Evolutionary conservation across 2,329 filamentous ascomycete species (phyloP).

Genomic region (Mollisia scopiformis): DNA sequence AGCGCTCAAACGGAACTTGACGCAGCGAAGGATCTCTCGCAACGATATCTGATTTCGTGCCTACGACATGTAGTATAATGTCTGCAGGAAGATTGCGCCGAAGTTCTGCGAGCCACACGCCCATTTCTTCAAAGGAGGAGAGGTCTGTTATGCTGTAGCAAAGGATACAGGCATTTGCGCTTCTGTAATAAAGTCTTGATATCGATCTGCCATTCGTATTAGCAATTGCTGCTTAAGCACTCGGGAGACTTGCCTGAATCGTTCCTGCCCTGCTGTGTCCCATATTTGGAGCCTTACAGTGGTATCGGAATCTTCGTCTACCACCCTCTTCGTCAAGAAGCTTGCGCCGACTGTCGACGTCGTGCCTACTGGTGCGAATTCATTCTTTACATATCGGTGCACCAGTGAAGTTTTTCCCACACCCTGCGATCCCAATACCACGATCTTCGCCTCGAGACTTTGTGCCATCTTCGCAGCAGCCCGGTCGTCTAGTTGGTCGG

Average conservation of each 20-base stretch:
- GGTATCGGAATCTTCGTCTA: slow-evolving; percentile 84
- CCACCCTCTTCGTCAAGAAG: slow-evolving; percentile 78
- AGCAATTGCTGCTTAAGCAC: slow-evolving; percentile 5
- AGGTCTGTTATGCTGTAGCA: slow-evolving; percentile 94
- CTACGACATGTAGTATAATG: slow-evolving; percentile 90
- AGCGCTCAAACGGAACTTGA: slow-evolving; percentile 91
- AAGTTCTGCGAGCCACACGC: slow-evolving; percentile 84
- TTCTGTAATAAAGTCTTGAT: slow-evolving; percentile 93
- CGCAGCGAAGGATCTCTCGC: slow-evolving; percentile 77
- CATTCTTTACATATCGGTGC: slow-evolving; percentile 60
- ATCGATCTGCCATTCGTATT: slow-evolving; percentile 60
- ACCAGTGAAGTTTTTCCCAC: slow-evolving; percentile 81
- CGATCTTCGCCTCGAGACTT: slow-evolving; percentile 82
- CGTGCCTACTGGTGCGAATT: slow-evolving; percentile 36
- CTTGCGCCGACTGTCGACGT: slow-evolving; percentile 76
- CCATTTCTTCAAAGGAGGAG: slow-evolving; percentile 88
- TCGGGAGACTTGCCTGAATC: slow-evolving; percentile 70
- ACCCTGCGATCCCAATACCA: slow-evolving; percentile 78
- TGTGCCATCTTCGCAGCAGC: slow-evolving; percentile 34
- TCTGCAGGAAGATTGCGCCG: slow-evolving; percentile 72
- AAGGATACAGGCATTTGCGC: slow-evolving; percentile 89
- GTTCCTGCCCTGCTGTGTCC: slow-evolving; percentile 95
- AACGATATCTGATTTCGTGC: slow-evolving; percentile 91
- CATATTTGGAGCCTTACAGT: slow-evolving; percentile 92
- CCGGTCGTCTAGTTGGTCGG: neutral